Conservation (phyloP, 345 rosid genomes). For the Boechera divaricarpa region DNA sequence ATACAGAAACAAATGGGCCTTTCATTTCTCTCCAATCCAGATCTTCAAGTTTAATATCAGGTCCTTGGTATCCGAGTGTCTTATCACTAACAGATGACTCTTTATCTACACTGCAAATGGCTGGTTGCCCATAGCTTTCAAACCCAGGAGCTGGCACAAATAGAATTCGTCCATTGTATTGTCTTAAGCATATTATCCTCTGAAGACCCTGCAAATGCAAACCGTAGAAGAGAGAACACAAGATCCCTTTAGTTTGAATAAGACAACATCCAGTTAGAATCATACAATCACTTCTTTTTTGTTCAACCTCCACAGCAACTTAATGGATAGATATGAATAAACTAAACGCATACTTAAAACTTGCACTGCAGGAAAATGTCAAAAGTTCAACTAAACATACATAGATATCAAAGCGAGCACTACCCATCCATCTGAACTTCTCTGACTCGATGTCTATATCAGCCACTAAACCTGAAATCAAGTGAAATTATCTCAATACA, state of each 20-base stretch:
- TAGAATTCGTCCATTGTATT: slow-evolving; percentile 68
- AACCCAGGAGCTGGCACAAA: slow-evolving; percentile 97
- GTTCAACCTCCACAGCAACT: neutral
- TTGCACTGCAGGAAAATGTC: neutral
- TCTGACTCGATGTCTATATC: slow-evolving; percentile 97
- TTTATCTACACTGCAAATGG: slow-evolving; percentile 45
- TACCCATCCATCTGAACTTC: slow-evolving; percentile 96
- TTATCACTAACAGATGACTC: slow-evolving; percentile 44
- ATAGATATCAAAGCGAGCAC: slow-evolving; percentile 81
- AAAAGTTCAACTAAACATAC: slow-evolving; percentile 53
- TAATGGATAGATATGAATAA: neutral
- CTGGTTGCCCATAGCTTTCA: slow-evolving; percentile 74
- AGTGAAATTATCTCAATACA: slow-evolving; percentile 15
- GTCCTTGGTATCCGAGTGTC: slow-evolving; percentile 62
- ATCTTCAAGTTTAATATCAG: slow-evolving; percentile 56
- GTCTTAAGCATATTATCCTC: slow-evolving; percentile 69
- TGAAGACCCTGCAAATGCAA: slow-evolving; percentile 65
- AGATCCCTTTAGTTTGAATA: neutral
- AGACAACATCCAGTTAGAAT: neutral
- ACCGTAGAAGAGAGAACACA: neutral
- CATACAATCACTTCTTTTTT: neutral
- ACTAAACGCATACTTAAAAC: slow-evolving; percentile 21
- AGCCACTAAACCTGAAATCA: slow-evolving; percentile 79
- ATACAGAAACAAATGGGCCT: slow-evolving; percentile 91
- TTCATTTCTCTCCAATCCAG: slow-evolving; percentile 76